Conservation (phyloP, 805 yeast genomes). For the Hanseniaspora vineae region DNA sequence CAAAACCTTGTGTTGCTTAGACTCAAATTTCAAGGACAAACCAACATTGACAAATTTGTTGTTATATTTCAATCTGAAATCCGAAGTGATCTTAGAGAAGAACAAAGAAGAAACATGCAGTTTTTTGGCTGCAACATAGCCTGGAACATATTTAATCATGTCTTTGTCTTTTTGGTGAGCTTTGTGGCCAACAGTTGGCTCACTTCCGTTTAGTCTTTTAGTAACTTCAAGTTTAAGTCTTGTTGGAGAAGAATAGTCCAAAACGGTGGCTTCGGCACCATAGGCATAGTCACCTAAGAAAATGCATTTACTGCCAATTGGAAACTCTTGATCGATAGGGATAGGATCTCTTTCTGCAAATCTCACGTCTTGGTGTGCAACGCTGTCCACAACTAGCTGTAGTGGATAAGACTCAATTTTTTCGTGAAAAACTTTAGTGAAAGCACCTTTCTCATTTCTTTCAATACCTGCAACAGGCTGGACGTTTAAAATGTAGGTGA, state of each 20-base stretch:
- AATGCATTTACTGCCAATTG: conserved; percentile 54
- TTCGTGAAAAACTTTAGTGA: conserved; percentile 53
- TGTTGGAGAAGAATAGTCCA: conserved; percentile 39
- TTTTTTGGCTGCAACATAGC: conserved; percentile 48
- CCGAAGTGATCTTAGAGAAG: conserved; percentile 67
- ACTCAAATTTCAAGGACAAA: conserved; percentile 71
- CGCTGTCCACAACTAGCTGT: conserved; percentile 66
- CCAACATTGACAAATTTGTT: conserved; percentile 59
- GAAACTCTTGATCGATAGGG: conserved; percentile 75
- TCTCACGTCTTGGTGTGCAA: conserved; percentile 62
- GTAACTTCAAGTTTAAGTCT: conserved; percentile 42
- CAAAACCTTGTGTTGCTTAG: conserved; percentile 65
- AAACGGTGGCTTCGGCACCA: conserved; percentile 63
- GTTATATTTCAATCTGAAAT: conserved; percentile 44
- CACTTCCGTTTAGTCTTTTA: conserved; percentile 32
- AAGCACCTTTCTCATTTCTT: conserved; percentile 61
- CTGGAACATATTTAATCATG: conserved; percentile 47
- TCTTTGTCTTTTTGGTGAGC: conserved; percentile 46
- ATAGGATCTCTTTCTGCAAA: conserved; percentile 58
- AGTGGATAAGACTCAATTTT: conserved; percentile 52
- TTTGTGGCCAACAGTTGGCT: conserved; percentile 53
- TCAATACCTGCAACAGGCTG: conserved; percentile 65
- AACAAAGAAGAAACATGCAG: conserved; percentile 49
- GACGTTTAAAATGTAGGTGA: conserved; percentile 55
- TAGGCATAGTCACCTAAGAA: conserved; percentile 80